Conservation (phyloP, 2,329 filamentous ascomycete genomes). For the Ceratocystis lukuohia region DNA sequence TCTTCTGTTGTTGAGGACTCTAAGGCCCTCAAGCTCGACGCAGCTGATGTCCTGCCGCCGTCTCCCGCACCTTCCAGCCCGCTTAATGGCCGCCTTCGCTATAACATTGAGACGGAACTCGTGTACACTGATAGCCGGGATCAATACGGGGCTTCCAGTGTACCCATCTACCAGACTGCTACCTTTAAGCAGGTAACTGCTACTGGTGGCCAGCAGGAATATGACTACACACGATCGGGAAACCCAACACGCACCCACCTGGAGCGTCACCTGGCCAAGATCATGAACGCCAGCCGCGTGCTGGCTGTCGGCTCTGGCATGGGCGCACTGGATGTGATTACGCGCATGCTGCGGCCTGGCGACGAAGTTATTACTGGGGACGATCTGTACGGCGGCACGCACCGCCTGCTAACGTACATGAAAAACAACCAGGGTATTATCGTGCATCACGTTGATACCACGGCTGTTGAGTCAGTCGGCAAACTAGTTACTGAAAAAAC, state of each 20-base stretch:
- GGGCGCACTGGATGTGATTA: slow-evolving; percentile 94
- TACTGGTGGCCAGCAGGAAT: slow-evolving; percentile 66
- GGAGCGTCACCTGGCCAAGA: slow-evolving; percentile 93
- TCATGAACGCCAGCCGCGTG: slow-evolving; percentile 88
- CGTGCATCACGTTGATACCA: slow-evolving; percentile 95
- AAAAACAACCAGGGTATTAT: slow-evolving; percentile 79
- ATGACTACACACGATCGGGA: slow-evolving; percentile 95
- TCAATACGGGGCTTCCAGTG: slow-evolving; percentile 91
- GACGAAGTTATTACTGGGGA: slow-evolving; percentile 97
- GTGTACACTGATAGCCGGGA: slow-evolving; percentile 94
- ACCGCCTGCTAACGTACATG: slow-evolving; percentile 84
- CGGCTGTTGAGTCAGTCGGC: slow-evolving; percentile 56
- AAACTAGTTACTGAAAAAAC: slow-evolving; percentile 64
- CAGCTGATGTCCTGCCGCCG: slow-evolving; percentile 65
- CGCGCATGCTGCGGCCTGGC: slow-evolving; percentile 73
- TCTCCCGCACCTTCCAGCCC: slow-evolving; percentile 90
- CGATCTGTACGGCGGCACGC: slow-evolving; percentile 90
- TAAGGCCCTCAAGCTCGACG: slow-evolving; percentile 45
- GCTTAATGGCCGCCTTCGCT: slow-evolving; percentile 63
- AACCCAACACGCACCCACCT: slow-evolving; percentile 94
- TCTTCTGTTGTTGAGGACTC: slow-evolving; percentile 25
- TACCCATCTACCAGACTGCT: slow-evolving; percentile 95
- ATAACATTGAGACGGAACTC: slow-evolving; percentile 87
- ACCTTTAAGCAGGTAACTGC: slow-evolving; percentile 92
- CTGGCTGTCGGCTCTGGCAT: slow-evolving; percentile 93